Percentiles rank a stretch among this genome's conserved stretches.
phyloP scores from a whole-genome alignment of 1,284 basidiomycete genomes.

The Neotropicomus parvogracilis region DNA sequence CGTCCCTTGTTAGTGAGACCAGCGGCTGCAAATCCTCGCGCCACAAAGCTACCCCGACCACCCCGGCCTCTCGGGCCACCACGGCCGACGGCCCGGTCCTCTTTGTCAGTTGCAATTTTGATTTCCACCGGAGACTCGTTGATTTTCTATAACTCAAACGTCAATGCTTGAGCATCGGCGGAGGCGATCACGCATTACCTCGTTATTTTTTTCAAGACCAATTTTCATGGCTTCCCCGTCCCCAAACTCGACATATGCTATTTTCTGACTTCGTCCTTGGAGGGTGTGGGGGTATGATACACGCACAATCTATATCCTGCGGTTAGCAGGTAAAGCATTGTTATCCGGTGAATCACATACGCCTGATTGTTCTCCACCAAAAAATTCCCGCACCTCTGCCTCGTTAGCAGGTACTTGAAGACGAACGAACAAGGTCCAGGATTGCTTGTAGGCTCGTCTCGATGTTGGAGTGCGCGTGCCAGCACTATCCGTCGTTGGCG shows the following conservation, averaged over 20 bases:
- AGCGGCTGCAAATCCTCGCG: slow-evolving; percentile 63
- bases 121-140: slow-evolving; percentile 62
- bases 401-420: slow-evolving; percentile 60
- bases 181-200: slow-evolving; percentile 43
- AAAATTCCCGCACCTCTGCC: slow-evolving; percentile 71
- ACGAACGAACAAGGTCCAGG: slow-evolving; percentile 84
- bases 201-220: slow-evolving; percentile 67
- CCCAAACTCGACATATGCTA: slow-evolving; percentile 84
- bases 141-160: slow-evolving; percentile 49
- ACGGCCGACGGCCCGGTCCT: slow-evolving; percentile 37
- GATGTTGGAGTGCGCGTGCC: slow-evolving; percentile 67
- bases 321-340: slow-evolving; percentile 5
- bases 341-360: slow-evolving; percentile 38
- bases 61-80: slow-evolving; percentile 56
- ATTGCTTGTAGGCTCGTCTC: slow-evolving; percentile 61
- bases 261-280: slow-evolving; percentile 47
- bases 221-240: slow-evolving; percentile 79
- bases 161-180: slow-evolving; percentile 4
- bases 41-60: slow-evolving; percentile 52
- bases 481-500: slow-evolving; percentile 54
- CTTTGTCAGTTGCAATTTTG: slow-evolving; percentile 65
- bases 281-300: slow-evolving; percentile 58
- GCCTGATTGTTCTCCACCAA: slow-evolving; percentile 61
- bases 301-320: slow-evolving; percentile 56
- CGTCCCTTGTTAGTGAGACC: slow-evolving; percentile 53